Conservation (phyloP, 176 grass and related monocot genomes). For the Avena eriantha region DNA sequence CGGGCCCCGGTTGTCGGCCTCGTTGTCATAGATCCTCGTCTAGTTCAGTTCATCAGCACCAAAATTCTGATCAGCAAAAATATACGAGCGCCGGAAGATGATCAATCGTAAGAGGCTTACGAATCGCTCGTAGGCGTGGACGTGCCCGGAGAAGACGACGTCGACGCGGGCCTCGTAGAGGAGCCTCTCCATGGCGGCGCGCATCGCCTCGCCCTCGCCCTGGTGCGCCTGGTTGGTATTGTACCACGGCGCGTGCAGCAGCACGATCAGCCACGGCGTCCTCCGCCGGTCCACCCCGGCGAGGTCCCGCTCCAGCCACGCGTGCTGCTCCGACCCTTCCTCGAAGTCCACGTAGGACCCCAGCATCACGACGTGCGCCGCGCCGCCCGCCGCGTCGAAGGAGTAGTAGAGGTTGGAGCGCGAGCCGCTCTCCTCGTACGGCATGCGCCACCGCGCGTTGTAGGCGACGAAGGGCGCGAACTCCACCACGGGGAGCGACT, state of each 20-base stretch:
- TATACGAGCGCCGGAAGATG: background rate
- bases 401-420: slow-evolving; percentile 83
- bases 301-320: slow-evolving; percentile 64
- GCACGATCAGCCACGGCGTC: slow-evolving; percentile 63
- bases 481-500: slow-evolving; percentile 45
- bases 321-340: slow-evolving; percentile 54
- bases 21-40: slow-evolving; percentile 67
- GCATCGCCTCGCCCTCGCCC: slow-evolving; percentile 74
- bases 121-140: slow-evolving; percentile 88
- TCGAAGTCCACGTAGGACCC: slow-evolving; percentile 60
- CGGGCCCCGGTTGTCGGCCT: slow-evolving; percentile 54
- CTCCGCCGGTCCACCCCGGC: slow-evolving; percentile 53
- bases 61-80: background rate
- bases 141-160: slow-evolving; percentile 71
- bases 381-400: slow-evolving; percentile 66
- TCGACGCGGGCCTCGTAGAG: slow-evolving; percentile 66
- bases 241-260: slow-evolving; percentile 89
- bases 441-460: slow-evolving; percentile 85
- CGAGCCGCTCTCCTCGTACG: slow-evolving; percentile 63
- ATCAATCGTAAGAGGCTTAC: slow-evolving; percentile 40
- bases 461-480: slow-evolving; percentile 61
- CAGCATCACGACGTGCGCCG: slow-evolving; percentile 71
- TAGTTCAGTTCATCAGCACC: slow-evolving; percentile 19
- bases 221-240: slow-evolving; percentile 77
- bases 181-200: slow-evolving; percentile 57